Percentiles rank a stretch among this genome's conserved stretches.
phyloP scores from a whole-genome alignment of 2,329 filamentous ascomycete species.

The Venturia asperata region DNA sequence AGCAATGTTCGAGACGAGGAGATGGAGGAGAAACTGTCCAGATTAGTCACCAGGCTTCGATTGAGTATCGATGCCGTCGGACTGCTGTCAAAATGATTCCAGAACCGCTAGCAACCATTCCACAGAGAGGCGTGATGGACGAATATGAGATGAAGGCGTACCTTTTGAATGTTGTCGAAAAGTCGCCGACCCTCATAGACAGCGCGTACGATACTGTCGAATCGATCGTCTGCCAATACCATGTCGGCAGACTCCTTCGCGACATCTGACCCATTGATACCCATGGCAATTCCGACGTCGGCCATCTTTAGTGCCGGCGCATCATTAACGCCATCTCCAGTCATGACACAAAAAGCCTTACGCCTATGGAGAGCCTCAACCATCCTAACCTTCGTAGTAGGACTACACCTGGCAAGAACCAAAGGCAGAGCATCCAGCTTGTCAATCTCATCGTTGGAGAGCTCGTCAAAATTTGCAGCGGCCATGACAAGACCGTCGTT shows the following conservation, averaged over 20 bases:
- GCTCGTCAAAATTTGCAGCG: slow-evolving; percentile 39
- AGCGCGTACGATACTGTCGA: slow-evolving; percentile 37
- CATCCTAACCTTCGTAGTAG: slow-evolving; percentile 43
- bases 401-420: slow-evolving; percentile 41
- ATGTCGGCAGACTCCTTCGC: slow-evolving; percentile 37
- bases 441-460: slow-evolving; percentile 39
- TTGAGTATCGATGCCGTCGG: slow-evolving; percentile 27
- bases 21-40: slow-evolving; percentile 46
- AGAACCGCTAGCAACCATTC: neutral
- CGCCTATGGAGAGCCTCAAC: slow-evolving; percentile 36
- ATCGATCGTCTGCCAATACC: slow-evolving; percentile 37
- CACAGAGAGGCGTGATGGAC: neutral
- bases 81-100: slow-evolving; percentile 25
- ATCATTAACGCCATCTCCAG: slow-evolving; percentile 38
- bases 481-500: slow-evolving; percentile 34
- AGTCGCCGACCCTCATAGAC: slow-evolving; percentile 36
- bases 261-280: slow-evolving; percentile 32
- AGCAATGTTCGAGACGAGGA: slow-evolving; percentile 74
- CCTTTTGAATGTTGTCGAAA: slow-evolving; percentile 38
- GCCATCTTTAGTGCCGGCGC: slow-evolving; percentile 36
- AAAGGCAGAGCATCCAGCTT: slow-evolving; percentile 36
- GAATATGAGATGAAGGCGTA: slow-evolving; percentile 16
- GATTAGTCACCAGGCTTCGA: neutral
- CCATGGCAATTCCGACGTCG: slow-evolving; percentile 40
- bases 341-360: slow-evolving; percentile 37